These are phyloP conservation scores for Pseudocercospora pini-densiflorae DNA, from an alignment of 2,329 filamentous ascomycete genomes.

Conservation along the genomic window DNA sequence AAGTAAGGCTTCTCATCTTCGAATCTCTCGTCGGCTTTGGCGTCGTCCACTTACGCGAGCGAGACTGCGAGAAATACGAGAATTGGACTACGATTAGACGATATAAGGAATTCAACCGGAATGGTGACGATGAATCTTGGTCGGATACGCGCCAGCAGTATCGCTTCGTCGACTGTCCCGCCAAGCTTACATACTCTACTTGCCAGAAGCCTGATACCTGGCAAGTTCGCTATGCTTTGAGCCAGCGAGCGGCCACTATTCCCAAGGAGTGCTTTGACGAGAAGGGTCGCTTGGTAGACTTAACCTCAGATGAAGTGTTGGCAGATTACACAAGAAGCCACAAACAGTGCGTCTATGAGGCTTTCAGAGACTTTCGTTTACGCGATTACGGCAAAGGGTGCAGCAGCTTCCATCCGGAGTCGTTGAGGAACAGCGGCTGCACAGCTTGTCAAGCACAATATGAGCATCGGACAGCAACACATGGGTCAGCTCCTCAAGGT, in stretches of 20 bases:
- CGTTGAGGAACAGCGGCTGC: not conserved
- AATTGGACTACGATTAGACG: not conserved
- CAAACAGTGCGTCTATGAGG: not conserved
- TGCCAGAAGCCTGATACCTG: not conserved
- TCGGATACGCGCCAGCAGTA: not conserved
- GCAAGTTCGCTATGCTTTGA: conserved; percentile 1
- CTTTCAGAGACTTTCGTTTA: not conserved
- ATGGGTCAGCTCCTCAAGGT: not conserved
- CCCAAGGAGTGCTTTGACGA: not conserved
- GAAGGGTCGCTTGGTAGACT: not conserved
- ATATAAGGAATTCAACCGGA: not conserved
- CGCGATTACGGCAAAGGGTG: not conserved
- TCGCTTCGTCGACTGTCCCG: not conserved
- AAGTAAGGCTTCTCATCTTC: not conserved
- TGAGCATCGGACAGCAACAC: too few relatives aligned
- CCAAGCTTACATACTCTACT: not conserved
- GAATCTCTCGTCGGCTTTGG: not conserved
- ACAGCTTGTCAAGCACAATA: not conserved
- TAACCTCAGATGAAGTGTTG: not conserved
- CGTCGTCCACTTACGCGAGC: not conserved
- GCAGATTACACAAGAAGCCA: not conserved
- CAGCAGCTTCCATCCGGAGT: not conserved
- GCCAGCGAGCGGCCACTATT: not conserved
- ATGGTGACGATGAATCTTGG: too few relatives aligned
- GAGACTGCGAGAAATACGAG: not conserved